These are phyloP conservation scores for Coccomyxa sp. DNA, from an alignment of 139 green algal genomes.

Conservation along the genomic window DNA sequence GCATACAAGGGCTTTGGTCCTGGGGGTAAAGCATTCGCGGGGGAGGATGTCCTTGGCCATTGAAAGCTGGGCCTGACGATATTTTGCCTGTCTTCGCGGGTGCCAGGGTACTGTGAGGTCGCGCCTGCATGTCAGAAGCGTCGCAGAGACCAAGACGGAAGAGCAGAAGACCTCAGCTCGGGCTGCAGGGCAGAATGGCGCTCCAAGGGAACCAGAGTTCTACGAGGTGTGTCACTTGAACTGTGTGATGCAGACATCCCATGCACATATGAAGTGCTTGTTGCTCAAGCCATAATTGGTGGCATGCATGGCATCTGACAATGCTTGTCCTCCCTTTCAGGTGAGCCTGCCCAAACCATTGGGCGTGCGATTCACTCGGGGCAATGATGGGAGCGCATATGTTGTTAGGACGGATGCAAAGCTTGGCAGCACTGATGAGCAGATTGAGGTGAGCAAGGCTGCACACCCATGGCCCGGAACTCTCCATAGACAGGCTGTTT, in stretches of 20 bases:
- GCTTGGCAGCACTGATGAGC: constrained; percentile 67
- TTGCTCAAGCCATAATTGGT: neutral
- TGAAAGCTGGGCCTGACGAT: neutral
- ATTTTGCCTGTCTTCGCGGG: too few relatives aligned
- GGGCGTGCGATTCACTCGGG: constrained; percentile 84
- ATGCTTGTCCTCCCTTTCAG: constrained; percentile 27
- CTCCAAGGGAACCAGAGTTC: neutral
- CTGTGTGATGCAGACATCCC: neutral
- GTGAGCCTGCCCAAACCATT: constrained; percentile 86
- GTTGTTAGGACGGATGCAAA: constrained; percentile 56
- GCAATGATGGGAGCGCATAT: constrained; percentile 88
- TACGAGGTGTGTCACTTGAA: neutral
- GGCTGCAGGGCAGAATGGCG: constrained; percentile 1
- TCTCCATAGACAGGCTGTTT: too few relatives aligned
- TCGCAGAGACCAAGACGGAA: neutral
- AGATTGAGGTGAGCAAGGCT: constrained; percentile 49
- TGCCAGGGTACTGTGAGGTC: neutral
- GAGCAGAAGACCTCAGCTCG: neutral
- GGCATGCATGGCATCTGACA: neutral
- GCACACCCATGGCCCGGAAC: too few relatives aligned
- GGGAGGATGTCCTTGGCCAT: neutral
- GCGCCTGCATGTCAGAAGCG: neutral
- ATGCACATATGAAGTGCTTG: neutral
- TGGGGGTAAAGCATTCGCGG: neutral
- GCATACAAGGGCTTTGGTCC: neutral